Conservation (phyloP, 768 basidiomycete species). For the Agrocybe pediades region DNA sequence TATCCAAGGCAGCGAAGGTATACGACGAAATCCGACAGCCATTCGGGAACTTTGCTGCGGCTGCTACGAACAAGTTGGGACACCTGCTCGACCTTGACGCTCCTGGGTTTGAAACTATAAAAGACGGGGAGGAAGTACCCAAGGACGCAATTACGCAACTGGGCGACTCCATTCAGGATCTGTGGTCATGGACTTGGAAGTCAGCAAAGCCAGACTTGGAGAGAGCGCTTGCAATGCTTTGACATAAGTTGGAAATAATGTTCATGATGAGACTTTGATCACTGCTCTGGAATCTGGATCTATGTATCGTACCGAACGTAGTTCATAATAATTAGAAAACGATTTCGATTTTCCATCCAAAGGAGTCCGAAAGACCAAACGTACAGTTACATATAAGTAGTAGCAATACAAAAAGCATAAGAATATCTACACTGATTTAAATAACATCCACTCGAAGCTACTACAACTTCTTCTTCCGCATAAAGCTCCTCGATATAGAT, state of each 20-base stretch:
- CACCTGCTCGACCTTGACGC: constrained; percentile 3
- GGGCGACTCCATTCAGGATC: background rate
- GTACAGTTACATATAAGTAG: background rate
- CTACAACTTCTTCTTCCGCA: constrained; percentile 25
- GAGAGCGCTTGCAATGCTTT: constrained; percentile 7
- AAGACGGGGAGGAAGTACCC: constrained; percentile 6
- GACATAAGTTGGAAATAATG: too few species aligned
- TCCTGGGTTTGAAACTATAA: constrained; percentile 14
- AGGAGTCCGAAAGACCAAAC: background rate
- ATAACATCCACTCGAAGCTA: constrained; percentile 2
- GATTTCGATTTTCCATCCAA: too few species aligned
- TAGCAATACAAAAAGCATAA: background rate
- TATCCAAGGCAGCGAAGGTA: constrained; percentile 16
- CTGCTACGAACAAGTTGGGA: constrained; percentile 8
- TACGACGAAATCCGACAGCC: constrained; percentile 23
- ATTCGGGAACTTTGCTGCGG: constrained; percentile 11
- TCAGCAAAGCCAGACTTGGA: constrained; percentile 9
- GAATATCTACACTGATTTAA: background rate
- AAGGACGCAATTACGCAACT: constrained; percentile 2
- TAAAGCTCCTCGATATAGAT: constrained; percentile 31
- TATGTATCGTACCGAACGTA: too few species aligned
- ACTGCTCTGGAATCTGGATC: too few species aligned
- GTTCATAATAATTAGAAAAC: too few species aligned
- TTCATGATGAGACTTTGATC: too few species aligned
- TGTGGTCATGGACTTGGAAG: constrained; percentile 8